phyloP scores from a whole-genome alignment of 495 filamentous ascomycete species.

The Neurospora sp. region DNA sequence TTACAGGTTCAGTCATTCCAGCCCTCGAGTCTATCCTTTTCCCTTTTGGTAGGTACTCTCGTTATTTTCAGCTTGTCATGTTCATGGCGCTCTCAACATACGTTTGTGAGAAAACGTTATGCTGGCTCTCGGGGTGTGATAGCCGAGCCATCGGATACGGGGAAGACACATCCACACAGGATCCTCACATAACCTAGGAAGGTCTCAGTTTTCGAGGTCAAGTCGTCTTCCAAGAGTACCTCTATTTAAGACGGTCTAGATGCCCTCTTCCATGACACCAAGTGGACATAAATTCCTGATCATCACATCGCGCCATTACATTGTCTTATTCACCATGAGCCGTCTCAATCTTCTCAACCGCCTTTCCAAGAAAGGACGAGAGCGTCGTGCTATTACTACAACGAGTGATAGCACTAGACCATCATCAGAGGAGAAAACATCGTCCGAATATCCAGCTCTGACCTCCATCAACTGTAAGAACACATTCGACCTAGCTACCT shows the following conservation, averaged over 20 bases:
- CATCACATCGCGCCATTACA: not conserved
- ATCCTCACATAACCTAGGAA: not conserved
- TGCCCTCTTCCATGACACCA: not conserved
- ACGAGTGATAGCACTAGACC: not conserved
- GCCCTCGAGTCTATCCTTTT: not conserved
- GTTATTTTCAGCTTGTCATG: not conserved
- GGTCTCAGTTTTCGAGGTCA: not conserved
- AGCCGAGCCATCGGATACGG: not conserved
- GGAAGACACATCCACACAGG: not conserved
- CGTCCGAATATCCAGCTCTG: conserved; percentile 3
- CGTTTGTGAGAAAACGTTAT: not conserved
- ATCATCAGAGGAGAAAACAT: not conserved
- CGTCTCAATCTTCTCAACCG: conserved; percentile 4
- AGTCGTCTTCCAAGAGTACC: not conserved
- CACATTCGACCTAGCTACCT: not conserved
- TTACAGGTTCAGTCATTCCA: not conserved
- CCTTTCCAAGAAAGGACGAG: conserved; percentile 3
- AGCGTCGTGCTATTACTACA: not conserved
- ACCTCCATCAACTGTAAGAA: conserved; percentile 9
- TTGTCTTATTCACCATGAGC: conserved; percentile 2
- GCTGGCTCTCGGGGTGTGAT: not conserved
- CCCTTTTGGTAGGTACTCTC: not conserved
- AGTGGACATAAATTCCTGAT: not conserved
- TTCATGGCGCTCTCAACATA: not conserved
- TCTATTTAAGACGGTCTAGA: not conserved